A percentile compares a stretch with the other conserved stretches of the same genome.
These are phyloP conservation scores for Rubia peregrina DNA, from an alignment of 305 asterid species.

Conservation along the genomic window DNA sequence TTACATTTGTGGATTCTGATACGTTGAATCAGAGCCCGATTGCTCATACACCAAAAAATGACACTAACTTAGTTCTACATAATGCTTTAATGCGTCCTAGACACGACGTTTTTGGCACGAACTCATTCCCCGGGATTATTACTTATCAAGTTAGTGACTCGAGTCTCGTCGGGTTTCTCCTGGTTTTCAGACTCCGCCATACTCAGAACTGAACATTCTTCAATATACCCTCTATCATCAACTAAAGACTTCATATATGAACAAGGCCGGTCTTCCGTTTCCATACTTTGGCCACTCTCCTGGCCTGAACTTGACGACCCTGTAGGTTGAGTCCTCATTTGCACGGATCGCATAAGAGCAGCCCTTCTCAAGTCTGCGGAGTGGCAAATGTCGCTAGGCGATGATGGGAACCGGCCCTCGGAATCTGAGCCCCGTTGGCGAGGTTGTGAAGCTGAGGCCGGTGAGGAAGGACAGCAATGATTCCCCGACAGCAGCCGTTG, in stretches of 20 bases:
- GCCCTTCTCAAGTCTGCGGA: conserved; percentile 84
- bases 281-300: conserved; percentile 44
- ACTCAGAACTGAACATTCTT: conserved; percentile 32
- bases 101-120: neutral
- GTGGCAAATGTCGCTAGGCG: conserved; percentile 96
- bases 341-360: conserved; percentile 78
- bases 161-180: conserved; percentile 36
- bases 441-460: conserved; percentile 34
- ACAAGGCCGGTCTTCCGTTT: conserved; percentile 51
- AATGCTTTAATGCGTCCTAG: neutral
- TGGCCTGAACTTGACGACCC: conserved; percentile 43
- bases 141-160: conserved; percentile 31
- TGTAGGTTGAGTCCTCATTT: conserved; percentile 72
- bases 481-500: conserved; percentile 29
- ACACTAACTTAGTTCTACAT: neutral
- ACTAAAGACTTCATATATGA: conserved; percentile 46
- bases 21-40: neutral
- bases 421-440: conserved; percentile 85
- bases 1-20: too few species aligned
- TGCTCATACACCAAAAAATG: neutral
- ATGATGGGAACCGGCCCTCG: conserved; percentile 88
- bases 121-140: conserved; percentile 26
- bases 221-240: conserved; percentile 51
- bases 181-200: conserved; percentile 28
- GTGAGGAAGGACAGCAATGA: conserved; percentile 20